These are phyloP conservation scores for Copromyces sp. DNA, from an alignment of 495 filamentous ascomycete species.

Conservation along the genomic window DNA sequence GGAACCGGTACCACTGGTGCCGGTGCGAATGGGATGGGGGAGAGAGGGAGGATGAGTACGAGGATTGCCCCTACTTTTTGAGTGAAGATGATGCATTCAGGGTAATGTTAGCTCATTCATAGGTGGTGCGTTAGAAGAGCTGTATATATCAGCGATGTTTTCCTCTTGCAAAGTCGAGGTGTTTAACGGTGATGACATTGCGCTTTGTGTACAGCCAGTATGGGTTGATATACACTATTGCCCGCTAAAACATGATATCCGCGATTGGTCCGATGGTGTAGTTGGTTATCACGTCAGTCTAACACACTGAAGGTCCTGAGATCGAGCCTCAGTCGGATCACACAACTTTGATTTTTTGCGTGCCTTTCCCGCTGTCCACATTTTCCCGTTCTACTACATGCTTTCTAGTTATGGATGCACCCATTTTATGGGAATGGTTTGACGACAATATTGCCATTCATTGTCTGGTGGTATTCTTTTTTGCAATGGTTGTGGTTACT, in stretches of 20 bases:
- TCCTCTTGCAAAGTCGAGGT: not conserved
- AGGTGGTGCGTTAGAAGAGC: too few relatives aligned
- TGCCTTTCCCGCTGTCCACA: not conserved
- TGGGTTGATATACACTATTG: not conserved
- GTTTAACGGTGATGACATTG: not conserved
- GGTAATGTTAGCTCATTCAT: not conserved
- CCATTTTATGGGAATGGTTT: not conserved
- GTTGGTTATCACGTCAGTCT: not conserved
- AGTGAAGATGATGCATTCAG: not conserved
- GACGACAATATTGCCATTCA: not conserved
- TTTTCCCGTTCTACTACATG: not conserved
- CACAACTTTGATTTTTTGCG: not conserved
- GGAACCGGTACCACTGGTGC: not conserved
- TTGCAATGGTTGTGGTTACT: not conserved
- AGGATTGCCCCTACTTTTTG: slow-evolving; percentile 12
- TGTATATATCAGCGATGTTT: not conserved
- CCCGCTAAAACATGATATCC: not conserved
- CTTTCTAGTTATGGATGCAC: not conserved
- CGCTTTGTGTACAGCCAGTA: not conserved
- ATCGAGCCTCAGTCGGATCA: not conserved
- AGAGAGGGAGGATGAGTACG: not conserved
- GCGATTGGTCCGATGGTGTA: not conserved
- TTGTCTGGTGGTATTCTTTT: not conserved
- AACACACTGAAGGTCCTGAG: not conserved
- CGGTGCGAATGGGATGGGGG: not conserved